These are phyloP conservation scores for Talaromyces proteolyticus DNA, from an alignment of 495 filamentous ascomycete genomes.

Conservation along the genomic window DNA sequence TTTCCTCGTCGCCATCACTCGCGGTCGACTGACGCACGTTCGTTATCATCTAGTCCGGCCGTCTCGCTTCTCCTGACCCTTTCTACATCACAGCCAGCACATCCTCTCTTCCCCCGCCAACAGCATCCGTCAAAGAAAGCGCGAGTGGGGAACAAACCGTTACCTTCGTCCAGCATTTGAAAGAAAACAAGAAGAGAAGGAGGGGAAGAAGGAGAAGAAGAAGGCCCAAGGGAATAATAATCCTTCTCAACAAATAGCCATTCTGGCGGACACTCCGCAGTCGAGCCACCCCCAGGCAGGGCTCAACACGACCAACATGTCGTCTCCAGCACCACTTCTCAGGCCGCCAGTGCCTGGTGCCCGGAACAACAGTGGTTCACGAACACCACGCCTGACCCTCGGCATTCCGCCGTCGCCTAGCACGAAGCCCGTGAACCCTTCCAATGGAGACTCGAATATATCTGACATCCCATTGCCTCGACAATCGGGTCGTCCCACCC, in stretches of 20 bases:
- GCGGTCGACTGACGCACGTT: too few relatives aligned
- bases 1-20: too few relatives aligned
- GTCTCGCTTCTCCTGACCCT: too few relatives aligned
- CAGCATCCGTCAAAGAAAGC: too few relatives aligned
- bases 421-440: slow-evolving; percentile 55
- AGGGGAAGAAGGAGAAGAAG: slow-evolving; percentile 7
- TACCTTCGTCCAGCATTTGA: too few relatives aligned
- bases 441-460: slow-evolving; percentile 17
- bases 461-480: slow-evolving; percentile 31
- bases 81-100: too few relatives aligned
- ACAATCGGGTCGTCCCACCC: slow-evolving; percentile 44
- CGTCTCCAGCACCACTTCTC: slow-evolving; percentile 71
- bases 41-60: too few relatives aligned
- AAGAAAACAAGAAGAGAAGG: slow-evolving; percentile 17
- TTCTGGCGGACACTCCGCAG: slow-evolving; percentile 2
- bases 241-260: not conserved
- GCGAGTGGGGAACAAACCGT: too few relatives aligned
- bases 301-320: slow-evolving; percentile 42
- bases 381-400: slow-evolving; percentile 75
- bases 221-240: too few relatives aligned
- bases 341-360: slow-evolving; percentile 77
- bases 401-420: slow-evolving; percentile 83
- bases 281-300: not conserved
- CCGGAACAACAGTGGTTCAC: slow-evolving; percentile 53
- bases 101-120: too few relatives aligned